Evolutionary conservation across 352 stramenopile species (phyloP).

Genomic region (Thalassiosira hispida): DNA sequence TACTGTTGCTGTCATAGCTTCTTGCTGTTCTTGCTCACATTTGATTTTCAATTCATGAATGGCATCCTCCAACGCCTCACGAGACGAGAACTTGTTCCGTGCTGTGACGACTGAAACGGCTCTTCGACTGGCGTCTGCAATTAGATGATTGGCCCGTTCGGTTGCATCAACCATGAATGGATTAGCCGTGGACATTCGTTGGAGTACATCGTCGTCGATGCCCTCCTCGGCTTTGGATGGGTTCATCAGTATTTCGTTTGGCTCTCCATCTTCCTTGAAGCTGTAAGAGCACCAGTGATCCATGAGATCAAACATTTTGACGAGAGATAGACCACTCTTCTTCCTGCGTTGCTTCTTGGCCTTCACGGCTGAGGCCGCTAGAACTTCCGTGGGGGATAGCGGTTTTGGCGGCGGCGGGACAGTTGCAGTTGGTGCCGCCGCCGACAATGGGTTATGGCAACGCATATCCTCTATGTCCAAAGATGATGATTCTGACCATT

Average conservation of each 20-base stretch:
- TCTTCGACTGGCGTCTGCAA: slow-evolving; percentile 3
- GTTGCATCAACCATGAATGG: background rate
- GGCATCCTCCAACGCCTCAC: slow-evolving; percentile 22
- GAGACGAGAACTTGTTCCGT: slow-evolving; percentile 15
- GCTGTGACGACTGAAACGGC: background rate
- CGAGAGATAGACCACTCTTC: background rate
- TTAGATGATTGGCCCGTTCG: slow-evolving; percentile 1
- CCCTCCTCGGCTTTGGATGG: slow-evolving; percentile 1
- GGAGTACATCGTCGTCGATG: slow-evolving; percentile 3
- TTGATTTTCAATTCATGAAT: background rate
- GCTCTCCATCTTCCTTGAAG: slow-evolving; percentile 10
- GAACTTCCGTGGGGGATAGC: background rate
- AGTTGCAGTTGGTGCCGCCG: too few relatives aligned
- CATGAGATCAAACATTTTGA: slow-evolving; percentile 4
- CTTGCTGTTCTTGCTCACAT: background rate
- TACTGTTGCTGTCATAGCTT: background rate
- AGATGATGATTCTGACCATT: background rate
- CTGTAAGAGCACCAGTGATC: background rate
- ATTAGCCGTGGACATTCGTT: background rate
- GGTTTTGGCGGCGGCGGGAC: background rate
- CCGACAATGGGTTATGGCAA: too few relatives aligned
- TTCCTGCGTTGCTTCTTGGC: slow-evolving; percentile 10
- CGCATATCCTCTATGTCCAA: background rate
- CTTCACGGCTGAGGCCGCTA: background rate
- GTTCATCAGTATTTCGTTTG: background rate